Conservation (phyloP, 352 stramenopile genomes). For the Phytopythium vexans region DNA sequence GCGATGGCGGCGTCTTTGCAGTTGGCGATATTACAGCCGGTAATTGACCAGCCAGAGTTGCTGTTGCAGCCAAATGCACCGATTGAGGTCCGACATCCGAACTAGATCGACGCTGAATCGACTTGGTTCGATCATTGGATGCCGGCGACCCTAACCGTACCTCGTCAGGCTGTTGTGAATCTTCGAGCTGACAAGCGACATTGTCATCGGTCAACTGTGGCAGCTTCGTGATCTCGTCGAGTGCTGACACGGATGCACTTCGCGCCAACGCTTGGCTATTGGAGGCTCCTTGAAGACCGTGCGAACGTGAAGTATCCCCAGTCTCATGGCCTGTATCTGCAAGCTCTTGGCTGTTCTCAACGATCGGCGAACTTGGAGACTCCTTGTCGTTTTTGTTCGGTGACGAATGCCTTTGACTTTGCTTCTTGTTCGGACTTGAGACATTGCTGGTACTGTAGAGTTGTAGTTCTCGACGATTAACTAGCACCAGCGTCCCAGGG, state of each 20-base stretch:
- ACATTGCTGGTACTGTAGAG: background rate
- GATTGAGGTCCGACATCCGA: background rate
- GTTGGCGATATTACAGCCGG: background rate
- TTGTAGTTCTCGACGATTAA: slow-evolving; percentile 13
- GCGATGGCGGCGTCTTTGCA: background rate
- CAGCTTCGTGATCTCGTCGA: background rate
- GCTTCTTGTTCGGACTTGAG: background rate
- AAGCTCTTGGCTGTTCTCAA: too few species aligned
- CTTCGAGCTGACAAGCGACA: too few species aligned
- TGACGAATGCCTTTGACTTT: background rate
- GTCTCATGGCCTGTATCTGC: too few species aligned
- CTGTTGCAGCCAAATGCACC: too few species aligned
- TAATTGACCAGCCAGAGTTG: too few species aligned
- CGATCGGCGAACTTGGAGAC: background rate
- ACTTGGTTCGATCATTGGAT: background rate
- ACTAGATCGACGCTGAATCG: background rate
- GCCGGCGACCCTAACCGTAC: too few species aligned
- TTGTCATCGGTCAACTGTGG: background rate
- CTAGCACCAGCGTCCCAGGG: slow-evolving; percentile 32
- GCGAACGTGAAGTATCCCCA: background rate
- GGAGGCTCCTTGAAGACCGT: background rate
- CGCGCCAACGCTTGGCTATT: background rate
- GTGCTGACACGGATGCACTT: slow-evolving; percentile 2
- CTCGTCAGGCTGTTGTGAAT: too few species aligned
- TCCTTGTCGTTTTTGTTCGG: background rate